These are phyloP conservation scores for Rutstroemia sp. DNA, from an alignment of 2,329 filamentous ascomycete genomes.

Conservation along the genomic window DNA sequence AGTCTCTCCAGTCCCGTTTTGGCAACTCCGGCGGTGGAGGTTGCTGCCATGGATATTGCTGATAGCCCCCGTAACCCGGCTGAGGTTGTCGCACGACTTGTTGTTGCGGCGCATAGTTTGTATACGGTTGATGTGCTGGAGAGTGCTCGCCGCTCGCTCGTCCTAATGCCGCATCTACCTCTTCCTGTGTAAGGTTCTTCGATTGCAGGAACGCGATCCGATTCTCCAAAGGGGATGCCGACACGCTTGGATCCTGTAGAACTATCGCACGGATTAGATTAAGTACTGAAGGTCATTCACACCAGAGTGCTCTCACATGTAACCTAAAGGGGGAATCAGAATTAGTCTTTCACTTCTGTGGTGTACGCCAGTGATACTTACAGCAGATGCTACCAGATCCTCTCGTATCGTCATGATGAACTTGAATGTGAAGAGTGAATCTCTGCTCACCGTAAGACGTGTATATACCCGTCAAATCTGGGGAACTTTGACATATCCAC, in stretches of 20 bases:
- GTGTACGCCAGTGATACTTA: constrained; percentile 35
- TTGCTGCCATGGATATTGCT: constrained; percentile 51
- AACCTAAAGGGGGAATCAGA: constrained; percentile 24
- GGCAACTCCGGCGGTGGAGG: constrained; percentile 52
- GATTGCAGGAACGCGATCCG: constrained; percentile 87
- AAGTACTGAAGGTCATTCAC: constrained; percentile 6
- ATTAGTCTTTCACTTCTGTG: constrained; percentile 13
- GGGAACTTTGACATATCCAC: constrained; percentile 1
- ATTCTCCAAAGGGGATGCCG: constrained; percentile 84
- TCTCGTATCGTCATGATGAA: constrained; percentile 76
- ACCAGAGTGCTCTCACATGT: constrained; percentile 26
- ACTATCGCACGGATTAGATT: constrained; percentile 43
- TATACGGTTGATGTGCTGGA: constrained; percentile 30
- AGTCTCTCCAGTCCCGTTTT: constrained; percentile 91
- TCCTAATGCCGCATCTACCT: constrained; percentile 78
- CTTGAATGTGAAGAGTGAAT: not conserved
- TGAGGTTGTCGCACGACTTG: constrained; percentile 33
- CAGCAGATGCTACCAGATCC: constrained; percentile 81
- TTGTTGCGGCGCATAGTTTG: constrained; percentile 36
- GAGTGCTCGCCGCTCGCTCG: constrained; percentile 58
- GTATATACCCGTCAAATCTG: not conserved
- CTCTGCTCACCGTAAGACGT: not conserved
- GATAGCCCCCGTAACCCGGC: constrained; percentile 39
- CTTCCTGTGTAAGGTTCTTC: constrained; percentile 95
- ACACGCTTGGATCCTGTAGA: constrained; percentile 88